These are phyloP conservation scores for Erodium trifolium DNA, from an alignment of 441 rosid genomes.

Conservation along the genomic window DNA sequence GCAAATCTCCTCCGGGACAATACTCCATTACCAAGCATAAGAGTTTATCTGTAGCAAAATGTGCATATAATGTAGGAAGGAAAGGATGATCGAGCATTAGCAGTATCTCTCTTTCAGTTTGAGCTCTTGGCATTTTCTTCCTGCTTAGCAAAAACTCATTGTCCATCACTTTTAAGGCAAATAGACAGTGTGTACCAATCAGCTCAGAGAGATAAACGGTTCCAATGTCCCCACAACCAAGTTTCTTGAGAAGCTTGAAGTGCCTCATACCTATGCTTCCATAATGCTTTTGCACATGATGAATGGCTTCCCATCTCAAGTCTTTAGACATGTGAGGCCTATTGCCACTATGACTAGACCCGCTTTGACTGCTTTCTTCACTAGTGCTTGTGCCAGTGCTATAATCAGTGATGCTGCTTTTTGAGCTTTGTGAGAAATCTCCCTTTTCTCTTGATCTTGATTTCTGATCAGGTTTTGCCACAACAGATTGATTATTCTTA, in stretches of 20 bases:
- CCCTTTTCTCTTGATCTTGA: slow-evolving; percentile 54
- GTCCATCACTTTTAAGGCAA: slow-evolving; percentile 77
- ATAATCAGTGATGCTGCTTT: slow-evolving; percentile 71
- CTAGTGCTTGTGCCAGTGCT: slow-evolving; percentile 59
- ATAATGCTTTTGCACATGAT: slow-evolving; percentile 41
- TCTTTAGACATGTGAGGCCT: slow-evolving; percentile 81
- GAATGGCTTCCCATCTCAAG: slow-evolving; percentile 69
- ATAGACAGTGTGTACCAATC: slow-evolving; percentile 44
- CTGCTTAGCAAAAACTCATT: slow-evolving; percentile 53
- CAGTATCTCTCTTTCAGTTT: slow-evolving; percentile 71
- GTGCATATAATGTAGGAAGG: slow-evolving; percentile 66
- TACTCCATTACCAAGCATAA: slow-evolving; percentile 79
- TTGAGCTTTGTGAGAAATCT: slow-evolving; percentile 74
- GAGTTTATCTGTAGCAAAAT: slow-evolving; percentile 52
- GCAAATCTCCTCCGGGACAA: slow-evolving; percentile 84
- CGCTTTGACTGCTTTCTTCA: slow-evolving; percentile 48
- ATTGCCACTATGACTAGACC: slow-evolving; percentile 43
- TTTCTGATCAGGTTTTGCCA: slow-evolving; percentile 40
- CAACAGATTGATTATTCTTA: slow-evolving; percentile 25
- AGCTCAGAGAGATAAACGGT: slow-evolving; percentile 71
- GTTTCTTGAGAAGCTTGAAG: slow-evolving; percentile 60
- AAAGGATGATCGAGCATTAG: slow-evolving; percentile 85
- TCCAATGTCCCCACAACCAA: slow-evolving; percentile 78
- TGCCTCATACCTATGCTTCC: slow-evolving; percentile 54
- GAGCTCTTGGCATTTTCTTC: slow-evolving; percentile 65